A percentile compares a stretch with the other conserved stretches of the same genome.
Evolutionary conservation across 768 basidiomycete genomes (phyloP).

Genomic region (Kwoniella sp.): DNA sequence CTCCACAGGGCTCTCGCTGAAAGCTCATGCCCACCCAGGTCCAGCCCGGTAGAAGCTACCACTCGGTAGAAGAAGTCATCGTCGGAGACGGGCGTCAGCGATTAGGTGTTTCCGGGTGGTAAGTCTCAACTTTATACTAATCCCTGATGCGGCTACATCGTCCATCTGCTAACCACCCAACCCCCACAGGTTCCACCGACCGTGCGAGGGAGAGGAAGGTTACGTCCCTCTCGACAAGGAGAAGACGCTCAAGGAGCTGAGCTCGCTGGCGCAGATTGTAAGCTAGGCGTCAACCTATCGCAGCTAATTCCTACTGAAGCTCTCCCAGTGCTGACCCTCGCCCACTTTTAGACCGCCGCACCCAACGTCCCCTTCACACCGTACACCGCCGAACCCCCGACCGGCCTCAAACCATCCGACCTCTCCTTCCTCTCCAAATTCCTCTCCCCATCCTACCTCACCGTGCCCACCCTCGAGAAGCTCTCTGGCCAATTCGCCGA

Average conservation of each 20-base stretch:
- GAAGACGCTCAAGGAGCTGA: constrained; percentile 63
- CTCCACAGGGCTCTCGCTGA: too few species aligned
- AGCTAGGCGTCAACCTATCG: constrained; percentile 57
- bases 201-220: constrained; percentile 87
- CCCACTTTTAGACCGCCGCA: constrained; percentile 42
- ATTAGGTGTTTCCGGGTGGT: constrained; percentile 90
- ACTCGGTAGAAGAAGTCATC: constrained; percentile 96
- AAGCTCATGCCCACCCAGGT: constrained; percentile 60
- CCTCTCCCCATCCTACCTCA: constrained; percentile 88
- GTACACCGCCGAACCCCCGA: constrained; percentile 55
- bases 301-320: neutral
- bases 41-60: constrained; percentile 94
- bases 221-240: constrained; percentile 63
- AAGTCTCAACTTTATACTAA: constrained; percentile 17
- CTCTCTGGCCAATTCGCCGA: constrained; percentile 78
- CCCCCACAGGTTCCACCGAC: constrained; percentile 70
- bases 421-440: constrained; percentile 76
- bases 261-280: constrained; percentile 90
- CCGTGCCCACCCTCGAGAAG: constrained; percentile 74
- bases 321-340: neutral
- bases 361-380: constrained; percentile 56
- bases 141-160: neutral
- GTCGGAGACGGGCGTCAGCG: constrained; percentile 75
- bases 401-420: constrained; percentile 60
- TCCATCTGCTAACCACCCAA: constrained; percentile 2